These are phyloP conservation scores for Diaporthe citriasiana DNA, from an alignment of 2,329 filamentous ascomycete genomes.

Conservation along the genomic window DNA sequence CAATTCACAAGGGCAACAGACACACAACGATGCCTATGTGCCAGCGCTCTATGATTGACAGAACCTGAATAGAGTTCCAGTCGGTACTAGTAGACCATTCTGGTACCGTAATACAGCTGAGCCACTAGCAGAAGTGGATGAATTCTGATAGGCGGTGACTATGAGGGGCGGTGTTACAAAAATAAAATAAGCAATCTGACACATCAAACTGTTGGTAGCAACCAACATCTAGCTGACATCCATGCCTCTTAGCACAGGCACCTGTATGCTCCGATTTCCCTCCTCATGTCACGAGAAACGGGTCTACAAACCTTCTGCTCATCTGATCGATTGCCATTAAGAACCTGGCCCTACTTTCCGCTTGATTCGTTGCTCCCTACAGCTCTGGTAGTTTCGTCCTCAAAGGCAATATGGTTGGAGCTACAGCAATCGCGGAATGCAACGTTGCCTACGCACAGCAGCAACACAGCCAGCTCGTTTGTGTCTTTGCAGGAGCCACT, in stretches of 20 bases:
- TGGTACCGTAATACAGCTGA: neutral
- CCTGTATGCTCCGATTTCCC: neutral
- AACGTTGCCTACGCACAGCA: neutral
- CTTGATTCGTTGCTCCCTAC: neutral
- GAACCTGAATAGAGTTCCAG: too few relatives aligned
- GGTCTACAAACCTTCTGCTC: neutral
- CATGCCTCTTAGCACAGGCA: neutral
- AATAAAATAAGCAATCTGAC: neutral
- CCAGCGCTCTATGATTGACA: neutral
- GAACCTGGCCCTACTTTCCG: neutral
- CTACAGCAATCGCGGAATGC: neutral
- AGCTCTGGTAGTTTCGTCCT: neutral
- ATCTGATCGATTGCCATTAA: too few relatives aligned
- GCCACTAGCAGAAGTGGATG: neutral
- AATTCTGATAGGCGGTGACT: neutral
- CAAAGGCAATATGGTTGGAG: neutral
- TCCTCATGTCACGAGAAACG: neutral
- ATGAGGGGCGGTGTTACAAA: neutral
- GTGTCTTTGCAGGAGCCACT: conserved; percentile 23
- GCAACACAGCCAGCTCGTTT: conserved; percentile 11
- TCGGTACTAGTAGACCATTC: too few relatives aligned
- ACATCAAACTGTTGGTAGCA: neutral
- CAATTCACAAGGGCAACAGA: neutral
- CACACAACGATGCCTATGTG: neutral
- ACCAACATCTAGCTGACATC: neutral